Percentiles rank a stretch among this genome's conserved stretches.
Conservation (phyloP, 805 yeast species). For the Priceomyces haplophilus region DNA sequence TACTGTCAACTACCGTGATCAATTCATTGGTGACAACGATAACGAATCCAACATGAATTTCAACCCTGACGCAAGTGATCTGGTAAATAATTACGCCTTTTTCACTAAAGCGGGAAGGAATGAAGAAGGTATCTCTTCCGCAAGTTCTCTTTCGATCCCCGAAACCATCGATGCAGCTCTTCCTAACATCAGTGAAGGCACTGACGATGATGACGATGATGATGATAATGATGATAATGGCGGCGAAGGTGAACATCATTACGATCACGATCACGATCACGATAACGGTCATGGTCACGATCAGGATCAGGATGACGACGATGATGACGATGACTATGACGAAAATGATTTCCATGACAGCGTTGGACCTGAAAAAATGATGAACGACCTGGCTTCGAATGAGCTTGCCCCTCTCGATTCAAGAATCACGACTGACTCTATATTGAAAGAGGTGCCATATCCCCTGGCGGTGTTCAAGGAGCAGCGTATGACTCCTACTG, state of each 20-base stretch:
- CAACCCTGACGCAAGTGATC: constrained; percentile 15
- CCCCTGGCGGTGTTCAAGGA: constrained; percentile 23
- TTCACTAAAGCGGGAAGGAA: constrained; percentile 29
- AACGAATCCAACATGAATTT: constrained; percentile 34
- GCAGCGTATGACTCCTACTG: constrained; percentile 22
- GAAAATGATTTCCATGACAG: constrained; percentile 9
- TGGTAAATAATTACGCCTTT: constrained; percentile 24
- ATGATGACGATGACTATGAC: constrained; percentile 16
- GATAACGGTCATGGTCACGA: constrained; percentile 15
- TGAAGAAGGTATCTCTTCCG: constrained; percentile 17
- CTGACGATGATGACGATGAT: constrained; percentile 16
- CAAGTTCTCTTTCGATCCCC: constrained; percentile 34
- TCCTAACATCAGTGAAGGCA: constrained; percentile 36
- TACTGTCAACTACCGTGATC: constrained; percentile 47
- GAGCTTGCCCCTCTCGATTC: background rate
- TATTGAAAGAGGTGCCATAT: constrained; percentile 22
- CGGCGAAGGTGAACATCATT: no score
- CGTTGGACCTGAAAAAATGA: background rate
- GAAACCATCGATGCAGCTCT: constrained; percentile 39
- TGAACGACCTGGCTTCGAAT: constrained; percentile 5
- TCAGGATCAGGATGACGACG: constrained; percentile 23
- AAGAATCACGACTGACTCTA: constrained; percentile 18
- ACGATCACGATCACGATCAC: no score
- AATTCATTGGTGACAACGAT: constrained; percentile 44
- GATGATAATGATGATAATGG: constrained; percentile 11